Evolutionary conservation across 345 rosid genomes (phyloP).

Genomic region (Pugionium cornutum): DNA sequence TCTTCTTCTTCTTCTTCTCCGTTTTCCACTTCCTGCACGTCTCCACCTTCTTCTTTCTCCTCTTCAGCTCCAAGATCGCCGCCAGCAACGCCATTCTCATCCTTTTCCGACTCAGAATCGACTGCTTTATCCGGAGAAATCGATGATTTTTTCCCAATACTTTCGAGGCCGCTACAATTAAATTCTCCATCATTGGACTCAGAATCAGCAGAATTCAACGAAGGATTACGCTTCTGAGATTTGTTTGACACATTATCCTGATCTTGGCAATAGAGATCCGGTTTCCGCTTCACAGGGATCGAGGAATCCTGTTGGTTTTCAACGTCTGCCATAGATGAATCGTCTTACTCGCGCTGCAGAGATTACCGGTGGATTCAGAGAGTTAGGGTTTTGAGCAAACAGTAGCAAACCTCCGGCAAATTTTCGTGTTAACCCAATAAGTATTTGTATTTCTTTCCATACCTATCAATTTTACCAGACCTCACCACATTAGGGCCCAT

Average conservation of each 20-base stretch:
- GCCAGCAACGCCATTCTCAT: constrained; percentile 3
- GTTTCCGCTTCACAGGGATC: constrained; percentile 62
- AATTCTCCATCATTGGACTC: constrained; percentile 22
- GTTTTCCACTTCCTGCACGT: too few species aligned
- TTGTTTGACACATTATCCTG: constrained; percentile 41
- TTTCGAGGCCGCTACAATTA: background rate
- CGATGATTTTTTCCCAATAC: constrained; percentile 25
- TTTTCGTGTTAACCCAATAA: constrained; percentile 24
- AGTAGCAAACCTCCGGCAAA: constrained; percentile 1
- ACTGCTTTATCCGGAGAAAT: constrained; percentile 22
- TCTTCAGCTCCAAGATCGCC: constrained; percentile 32
- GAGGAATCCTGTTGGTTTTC: constrained; percentile 48
- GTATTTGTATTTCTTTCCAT: background rate
- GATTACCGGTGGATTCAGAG: background rate
- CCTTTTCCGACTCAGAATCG: constrained; percentile 6
- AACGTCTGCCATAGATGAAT: constrained; percentile 56
- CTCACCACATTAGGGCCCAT: too few species aligned
- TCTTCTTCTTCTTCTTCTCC: constrained; percentile 30
- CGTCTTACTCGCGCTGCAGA: constrained; percentile 10
- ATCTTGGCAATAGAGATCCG: constrained; percentile 44
- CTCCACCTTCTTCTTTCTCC: constrained; percentile 18
- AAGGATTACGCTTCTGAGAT: constrained; percentile 45
- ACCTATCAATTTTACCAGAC: too few species aligned
- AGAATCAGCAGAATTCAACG: constrained; percentile 28
- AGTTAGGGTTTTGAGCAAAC: constrained; percentile 24